Base-by-base conservation (phyloP, 2,329 filamentous ascomycete genomes). In the Cryphonectria radicalis region DNA sequence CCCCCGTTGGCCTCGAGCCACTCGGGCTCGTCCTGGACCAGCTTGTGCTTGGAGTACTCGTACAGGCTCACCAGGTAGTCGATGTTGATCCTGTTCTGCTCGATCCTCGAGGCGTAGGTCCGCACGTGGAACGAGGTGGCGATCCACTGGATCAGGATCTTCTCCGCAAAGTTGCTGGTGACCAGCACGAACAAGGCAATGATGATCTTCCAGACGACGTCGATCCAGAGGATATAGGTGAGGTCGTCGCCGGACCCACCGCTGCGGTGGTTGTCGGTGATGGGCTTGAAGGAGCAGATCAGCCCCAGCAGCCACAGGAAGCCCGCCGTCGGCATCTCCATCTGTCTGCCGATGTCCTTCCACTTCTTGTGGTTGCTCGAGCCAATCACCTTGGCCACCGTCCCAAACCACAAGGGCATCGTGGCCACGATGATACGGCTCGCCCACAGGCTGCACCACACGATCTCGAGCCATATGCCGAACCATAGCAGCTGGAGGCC, bases 291-390 rank as follows among this genome's bases (percentile, higher is more conserved):
- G 0, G 94, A 97, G 57, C 97, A 87, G 74, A 97, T 89, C 22
- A 97, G 89, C 22, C 93, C 93, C 17, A 98, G 85, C 88, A 93
- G 92, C 95, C 95, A 98, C 75, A 98, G 91, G 81, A 98, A 98
- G 4, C 97, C 81, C 0, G 94, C 94, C 0, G 91, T 91, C 17
- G 94, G 93, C 0, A 98, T 82, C 79, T 98, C 95, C 63, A 98
- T 87, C 76, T 94, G 90, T 72, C 91, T 91, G 28, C 93, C 94
- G 79, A 98, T 90, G 76, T 97, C 95, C 77, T 90, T 91, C 95
- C 95, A 98, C 79, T 98, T 98, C 83, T 96, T 97, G 77, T 90
- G 87, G 76, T 93, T 95, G 79, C 94, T 96, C 22, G 95, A 96
- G 2, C 86, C 88, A 77, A 94, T 91, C 6, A 95, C 84, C 76